Percentiles rank a stretch among this genome's conserved stretches.
These are phyloP conservation scores for Hypoxylon sp. DNA, from an alignment of 2,329 filamentous ascomycete species.

Conservation along the genomic window DNA sequence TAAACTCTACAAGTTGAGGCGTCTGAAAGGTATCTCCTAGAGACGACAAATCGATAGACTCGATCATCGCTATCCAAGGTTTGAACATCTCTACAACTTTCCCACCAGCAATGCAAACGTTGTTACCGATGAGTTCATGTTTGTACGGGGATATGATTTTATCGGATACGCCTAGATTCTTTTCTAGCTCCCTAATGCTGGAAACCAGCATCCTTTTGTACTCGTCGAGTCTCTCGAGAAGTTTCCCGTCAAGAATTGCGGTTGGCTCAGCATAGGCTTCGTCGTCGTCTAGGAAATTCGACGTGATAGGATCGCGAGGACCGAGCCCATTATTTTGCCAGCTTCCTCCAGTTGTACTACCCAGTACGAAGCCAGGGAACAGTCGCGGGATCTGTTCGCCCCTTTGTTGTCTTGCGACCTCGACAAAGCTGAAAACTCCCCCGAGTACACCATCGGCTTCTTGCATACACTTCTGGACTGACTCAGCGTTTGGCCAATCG, in stretches of 20 bases:
- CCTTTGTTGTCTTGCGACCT: conserved; percentile 92
- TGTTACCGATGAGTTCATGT: conserved; percentile 86
- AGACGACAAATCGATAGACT: conserved; percentile 90
- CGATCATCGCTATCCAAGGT: conserved; percentile 89
- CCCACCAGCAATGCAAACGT: conserved; percentile 82
- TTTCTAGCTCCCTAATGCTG: conserved; percentile 88
- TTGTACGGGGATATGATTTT: conserved; percentile 84
- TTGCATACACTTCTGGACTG: conserved; percentile 93
- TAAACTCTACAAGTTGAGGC: conserved; percentile 88
- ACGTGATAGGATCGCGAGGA: conserved; percentile 78
- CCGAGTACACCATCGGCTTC: conserved; percentile 97
- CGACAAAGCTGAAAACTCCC: conserved; percentile 95
- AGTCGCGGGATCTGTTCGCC: conserved; percentile 95
- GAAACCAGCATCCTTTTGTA: conserved; percentile 88
- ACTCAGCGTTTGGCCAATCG: conserved; percentile 95
- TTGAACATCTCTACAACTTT: conserved; percentile 91
- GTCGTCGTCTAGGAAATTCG: conserved; percentile 88
- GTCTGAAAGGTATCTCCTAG: conserved; percentile 85
- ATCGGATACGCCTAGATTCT: conserved; percentile 81
- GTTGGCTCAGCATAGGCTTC: conserved; percentile 81
- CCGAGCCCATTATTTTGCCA: conserved; percentile 84
- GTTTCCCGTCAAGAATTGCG: conserved; percentile 78
- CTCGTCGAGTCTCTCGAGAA: conserved; percentile 88
- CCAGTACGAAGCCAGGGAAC: conserved; percentile 92
- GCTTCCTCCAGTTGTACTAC: conserved; percentile 85